Percentiles rank a stretch among this genome's conserved stretches.
phyloP scores from a whole-genome alignment of 108 stramenopile genomes.

The Chaetoceros tenuissimus region DNA sequence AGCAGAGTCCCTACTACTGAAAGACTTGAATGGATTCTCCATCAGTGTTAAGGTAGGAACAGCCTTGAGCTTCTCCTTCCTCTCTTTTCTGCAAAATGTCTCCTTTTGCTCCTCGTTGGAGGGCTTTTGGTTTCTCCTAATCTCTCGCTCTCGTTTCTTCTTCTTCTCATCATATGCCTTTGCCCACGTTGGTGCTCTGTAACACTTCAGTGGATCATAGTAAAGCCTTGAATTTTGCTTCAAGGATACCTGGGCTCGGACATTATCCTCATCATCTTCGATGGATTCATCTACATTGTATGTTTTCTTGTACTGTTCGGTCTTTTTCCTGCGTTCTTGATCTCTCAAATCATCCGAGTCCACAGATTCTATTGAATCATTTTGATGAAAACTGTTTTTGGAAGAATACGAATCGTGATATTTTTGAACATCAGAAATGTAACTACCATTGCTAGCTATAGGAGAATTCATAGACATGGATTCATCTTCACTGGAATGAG shows the following conservation, averaged over 20 bases:
- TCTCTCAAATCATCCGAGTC: neutral
- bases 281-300: neutral
- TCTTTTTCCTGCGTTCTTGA: neutral
- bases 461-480: too few species aligned
- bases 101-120: neutral
- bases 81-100: too few species aligned
- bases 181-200: neutral
- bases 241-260: too few species aligned
- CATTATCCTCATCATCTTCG: neutral
- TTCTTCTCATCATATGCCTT: neutral
- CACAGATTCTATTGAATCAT: neutral
- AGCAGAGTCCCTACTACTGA: conserved; percentile 20
- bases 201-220: neutral
- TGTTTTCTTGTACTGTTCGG: neutral
- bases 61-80: too few species aligned
- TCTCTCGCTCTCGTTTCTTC: neutral
- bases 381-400: neutral
- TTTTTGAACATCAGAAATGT: too few species aligned
- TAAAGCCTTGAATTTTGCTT: neutral
- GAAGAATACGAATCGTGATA: too few species aligned
- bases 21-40: neutral
- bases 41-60: neutral
- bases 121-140: neutral
- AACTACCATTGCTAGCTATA: too few species aligned
- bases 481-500: too few species aligned